Percentiles rank a stretch among this genome's conserved stretches.
Conservation (phyloP, 2,329 filamentous ascomycete species). For the Tolypocladium tropicale region DNA sequence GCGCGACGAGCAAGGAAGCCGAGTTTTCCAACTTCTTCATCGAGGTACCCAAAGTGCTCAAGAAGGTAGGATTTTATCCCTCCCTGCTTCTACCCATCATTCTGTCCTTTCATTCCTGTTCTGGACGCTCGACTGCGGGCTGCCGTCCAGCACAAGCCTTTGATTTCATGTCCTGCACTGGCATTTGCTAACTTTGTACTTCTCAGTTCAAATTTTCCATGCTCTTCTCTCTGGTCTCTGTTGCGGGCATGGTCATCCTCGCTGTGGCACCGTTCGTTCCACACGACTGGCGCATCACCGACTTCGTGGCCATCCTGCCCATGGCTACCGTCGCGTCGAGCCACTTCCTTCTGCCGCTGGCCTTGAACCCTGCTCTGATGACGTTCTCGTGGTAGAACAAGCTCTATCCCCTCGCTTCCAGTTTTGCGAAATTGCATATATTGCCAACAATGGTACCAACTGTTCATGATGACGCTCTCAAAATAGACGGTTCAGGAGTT, state of each 20-base stretch:
- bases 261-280: constrained; percentile 56
- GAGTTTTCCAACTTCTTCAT: constrained; percentile 79
- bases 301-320: constrained; percentile 67
- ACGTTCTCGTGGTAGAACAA: constrained; percentile 59
- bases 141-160: background rate
- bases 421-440: background rate
- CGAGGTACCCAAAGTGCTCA: constrained; percentile 69
- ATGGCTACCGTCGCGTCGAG: constrained; percentile 61
- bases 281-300: constrained; percentile 53
- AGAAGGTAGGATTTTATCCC: constrained; percentile 49
- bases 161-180: constrained; percentile 3
- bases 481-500: constrained; percentile 4
- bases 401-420: background rate
- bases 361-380: constrained; percentile 70
- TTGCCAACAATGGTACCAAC: background rate
- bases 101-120: background rate
- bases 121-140: background rate
- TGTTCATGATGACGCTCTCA: background rate
- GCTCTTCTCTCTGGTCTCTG: constrained; percentile 46
- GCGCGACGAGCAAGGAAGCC: constrained; percentile 72
- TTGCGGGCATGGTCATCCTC: constrained; percentile 53
- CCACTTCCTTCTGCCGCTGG: constrained; percentile 62
- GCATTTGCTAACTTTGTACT: constrained; percentile 9
- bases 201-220: constrained; percentile 62
- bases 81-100: too few relatives aligned